phyloP scores from a whole-genome alignment of 805 yeast genomes.

The Spathaspora sp. region DNA sequence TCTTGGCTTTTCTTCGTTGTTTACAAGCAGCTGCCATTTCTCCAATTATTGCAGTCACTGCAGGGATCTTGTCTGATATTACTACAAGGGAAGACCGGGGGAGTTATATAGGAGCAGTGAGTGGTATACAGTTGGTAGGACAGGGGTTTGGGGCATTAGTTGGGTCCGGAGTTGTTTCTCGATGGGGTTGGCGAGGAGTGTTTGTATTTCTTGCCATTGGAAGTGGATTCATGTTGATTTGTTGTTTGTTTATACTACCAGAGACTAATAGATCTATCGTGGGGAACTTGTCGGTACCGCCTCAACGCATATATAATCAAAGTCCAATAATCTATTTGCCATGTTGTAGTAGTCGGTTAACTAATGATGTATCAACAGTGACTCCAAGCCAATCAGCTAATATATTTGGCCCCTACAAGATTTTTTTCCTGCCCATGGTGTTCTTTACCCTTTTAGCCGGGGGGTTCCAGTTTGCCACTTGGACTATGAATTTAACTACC shows the following conservation, averaged over 20 bases:
- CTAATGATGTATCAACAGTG: constrained; percentile 27
- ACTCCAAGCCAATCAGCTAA: constrained; percentile 7
- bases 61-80: constrained; percentile 70
- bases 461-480: constrained; percentile 57
- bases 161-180: constrained; percentile 37
- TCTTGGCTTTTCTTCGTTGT: constrained; percentile 58
- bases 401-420: constrained; percentile 31
- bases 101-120: constrained; percentile 53
- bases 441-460: constrained; percentile 48
- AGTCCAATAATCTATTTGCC: constrained; percentile 40
- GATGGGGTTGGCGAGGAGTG: constrained; percentile 61
- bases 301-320: constrained; percentile 33
- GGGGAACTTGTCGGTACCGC: constrained; percentile 66
- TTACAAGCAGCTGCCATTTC: constrained; percentile 71
- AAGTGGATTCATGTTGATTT: constrained; percentile 41
- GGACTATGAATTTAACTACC: constrained; percentile 64
- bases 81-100: constrained; percentile 66
- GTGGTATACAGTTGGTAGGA: constrained; percentile 64
- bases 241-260: constrained; percentile 42
- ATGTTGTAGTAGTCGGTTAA: constrained; percentile 17
- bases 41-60: constrained; percentile 62
- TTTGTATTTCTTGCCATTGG: constrained; percentile 70
- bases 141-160: constrained; percentile 75
- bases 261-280: constrained; percentile 70
- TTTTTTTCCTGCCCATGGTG: constrained; percentile 41